Conservation (phyloP, 2,329 filamentous ascomycete genomes). For the Zymoseptoria tritici region DNA sequence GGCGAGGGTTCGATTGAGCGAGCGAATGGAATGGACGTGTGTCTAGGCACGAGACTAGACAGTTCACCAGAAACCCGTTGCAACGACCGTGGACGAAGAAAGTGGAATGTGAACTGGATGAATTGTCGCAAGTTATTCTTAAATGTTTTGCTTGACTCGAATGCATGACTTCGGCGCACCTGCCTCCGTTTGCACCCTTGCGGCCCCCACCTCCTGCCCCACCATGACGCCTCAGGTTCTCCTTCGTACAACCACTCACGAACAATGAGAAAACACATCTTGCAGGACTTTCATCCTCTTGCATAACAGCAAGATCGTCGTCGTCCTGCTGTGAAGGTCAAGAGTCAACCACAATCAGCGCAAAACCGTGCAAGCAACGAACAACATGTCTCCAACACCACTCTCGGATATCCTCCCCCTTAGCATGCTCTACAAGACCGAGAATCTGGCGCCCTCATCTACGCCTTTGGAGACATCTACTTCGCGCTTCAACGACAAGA, state of each 20-base stretch:
- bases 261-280: neutral
- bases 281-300: neutral
- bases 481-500: conserved; percentile 55
- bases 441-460: conserved; percentile 36
- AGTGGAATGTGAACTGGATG: neutral
- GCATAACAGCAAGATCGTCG: neutral
- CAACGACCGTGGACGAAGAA: neutral
- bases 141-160: neutral
- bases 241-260: neutral
- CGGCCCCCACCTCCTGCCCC: neutral
- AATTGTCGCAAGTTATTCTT: neutral
- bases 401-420: conserved; percentile 56
- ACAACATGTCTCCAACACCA: conserved; percentile 23
- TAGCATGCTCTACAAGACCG: conserved; percentile 56
- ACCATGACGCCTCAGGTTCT: neutral
- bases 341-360: neutral
- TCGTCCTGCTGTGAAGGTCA: neutral
- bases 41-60: neutral
- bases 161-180: neutral
- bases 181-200: neutral
- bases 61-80: neutral
- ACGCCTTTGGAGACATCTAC: conserved; percentile 37
- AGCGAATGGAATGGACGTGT: neutral
- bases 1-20: neutral
- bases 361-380: neutral